Base-by-base conservation (phyloP, 805 yeast species). In the Monosporozyma solicola region DNA sequence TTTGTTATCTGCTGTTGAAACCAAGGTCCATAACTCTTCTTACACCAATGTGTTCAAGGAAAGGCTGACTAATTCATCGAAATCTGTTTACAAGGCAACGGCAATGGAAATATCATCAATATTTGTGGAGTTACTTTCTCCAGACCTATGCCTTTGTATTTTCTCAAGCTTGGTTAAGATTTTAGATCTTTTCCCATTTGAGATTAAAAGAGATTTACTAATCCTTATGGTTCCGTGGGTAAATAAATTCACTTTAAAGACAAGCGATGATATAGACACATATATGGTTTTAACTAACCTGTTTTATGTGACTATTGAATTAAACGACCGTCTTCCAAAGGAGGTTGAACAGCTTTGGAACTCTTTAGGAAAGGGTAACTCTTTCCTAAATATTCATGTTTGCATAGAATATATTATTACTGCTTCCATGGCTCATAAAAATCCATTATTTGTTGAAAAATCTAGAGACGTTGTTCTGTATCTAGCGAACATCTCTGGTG, bases 271-370 rank as follows among this genome's bases (percentile, higher is more conserved):
- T 45, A 59, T 70, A n/a, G 77, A 74, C 43, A 65, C 78, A 3
- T 72, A 76, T 49, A 88, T 91, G 95, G 88, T 89, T 1, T 62
- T 92, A 58, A 80, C 79, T 56, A 90, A 91, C 57, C 70, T 92
- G 52, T 81, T 91, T 65, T 97, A 88, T 59, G 84, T 94, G 41
- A 89, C 97, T 0, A 81, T 89, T 39, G 81, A 81, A 54, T 87
- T 84, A 59, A 81, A 91, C 50, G 83, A 84, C 48, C 74, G 75
- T 13, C 81, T 88, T 59, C 87, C 88, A 46, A 85, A 85, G 60
- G 98, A 90, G 60, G 88, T 94, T 10, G 97, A 91, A 66, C 95
- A 95, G 0, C 69, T 94, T 24, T 94, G 99, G 99, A 89, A 87
- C 5, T 92, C 97, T 0, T 72, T 94, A n/a, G 96, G 95, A 1